phyloP scores from a whole-genome alignment of 1,284 basidiomycete species.

The Earliella scabrosa region DNA sequence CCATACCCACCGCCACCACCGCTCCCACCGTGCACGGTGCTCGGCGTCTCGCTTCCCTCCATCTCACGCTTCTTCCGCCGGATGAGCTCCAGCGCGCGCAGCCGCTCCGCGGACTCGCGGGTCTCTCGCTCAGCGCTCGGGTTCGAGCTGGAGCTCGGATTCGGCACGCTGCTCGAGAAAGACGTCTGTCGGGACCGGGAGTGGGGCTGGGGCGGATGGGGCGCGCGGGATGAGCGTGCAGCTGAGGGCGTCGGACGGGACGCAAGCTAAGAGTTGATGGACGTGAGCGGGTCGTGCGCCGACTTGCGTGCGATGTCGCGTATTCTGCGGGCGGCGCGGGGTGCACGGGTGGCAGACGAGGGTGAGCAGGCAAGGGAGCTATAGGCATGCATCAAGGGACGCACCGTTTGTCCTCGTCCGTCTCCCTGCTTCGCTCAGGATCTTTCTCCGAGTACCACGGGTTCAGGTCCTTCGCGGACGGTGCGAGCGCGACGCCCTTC shows the following conservation, averaged over 20 bases:
- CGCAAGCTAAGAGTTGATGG: constrained; percentile 69
- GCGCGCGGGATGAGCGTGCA: too few species aligned
- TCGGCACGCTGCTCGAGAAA: too few species aligned
- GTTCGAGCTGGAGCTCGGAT: too few species aligned
- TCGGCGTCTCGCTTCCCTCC: constrained; percentile 69
- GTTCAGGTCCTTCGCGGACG: constrained; percentile 71
- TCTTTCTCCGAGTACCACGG: constrained; percentile 72
- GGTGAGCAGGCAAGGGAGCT: too few species aligned
- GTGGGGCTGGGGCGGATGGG: too few species aligned
- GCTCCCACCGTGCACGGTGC: constrained; percentile 60
- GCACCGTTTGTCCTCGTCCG: constrained; percentile 37
- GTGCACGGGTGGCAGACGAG: too few species aligned
- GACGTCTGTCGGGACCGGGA: too few species aligned
- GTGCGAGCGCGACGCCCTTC: constrained; percentile 72
- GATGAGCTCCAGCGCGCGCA: constrained; percentile 72
- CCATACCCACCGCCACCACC: constrained; percentile 38
- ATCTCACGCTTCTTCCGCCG: constrained; percentile 63
- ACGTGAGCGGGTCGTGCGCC: constrained; percentile 70
- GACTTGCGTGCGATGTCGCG: constrained; percentile 68
- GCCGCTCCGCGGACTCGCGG: constrained; percentile 74
- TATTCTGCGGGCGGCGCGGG: constrained; percentile 41
- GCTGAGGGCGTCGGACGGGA: too few species aligned
- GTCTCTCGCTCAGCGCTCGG: constrained; percentile 61
- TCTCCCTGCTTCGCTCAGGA: constrained; percentile 28
- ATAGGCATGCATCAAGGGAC: too few species aligned